Percentiles rank a stretch among this genome's conserved stretches.
These are phyloP conservation scores for Bauhinia variegata DNA, from an alignment of 306 rosid species.

Conservation along the genomic window DNA sequence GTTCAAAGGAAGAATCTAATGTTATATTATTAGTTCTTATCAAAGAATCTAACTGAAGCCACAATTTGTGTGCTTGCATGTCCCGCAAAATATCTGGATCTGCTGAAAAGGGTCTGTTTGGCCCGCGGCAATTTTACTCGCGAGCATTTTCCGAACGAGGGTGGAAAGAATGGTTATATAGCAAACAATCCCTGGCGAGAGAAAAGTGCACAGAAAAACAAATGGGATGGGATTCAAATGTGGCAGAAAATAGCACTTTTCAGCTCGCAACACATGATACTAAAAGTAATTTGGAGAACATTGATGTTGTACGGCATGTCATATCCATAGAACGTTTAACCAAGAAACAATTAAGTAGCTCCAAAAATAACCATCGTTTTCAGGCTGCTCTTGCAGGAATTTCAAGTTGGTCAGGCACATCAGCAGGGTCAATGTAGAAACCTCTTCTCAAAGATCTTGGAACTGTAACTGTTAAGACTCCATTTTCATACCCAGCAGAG, in stretches of 20 bases:
- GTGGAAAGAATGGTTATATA: no score
- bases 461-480: conserved; percentile 69
- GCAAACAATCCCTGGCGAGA: not conserved
- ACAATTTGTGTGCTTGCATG: not conserved
- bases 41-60: no score
- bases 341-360: not conserved
- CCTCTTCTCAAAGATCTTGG: conserved; percentile 60
- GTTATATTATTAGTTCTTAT: no score
- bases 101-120: not conserved
- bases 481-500: conserved; percentile 66
- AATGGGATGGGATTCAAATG: no score
- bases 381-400: conserved; percentile 81
- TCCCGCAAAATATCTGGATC: conserved; percentile 22
- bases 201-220: no score
- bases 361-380: no score
- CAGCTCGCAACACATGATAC: no score
- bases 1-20: no score
- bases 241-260: no score
- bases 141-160: no score
- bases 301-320: not conserved
- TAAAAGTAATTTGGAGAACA: no score
- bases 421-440: conserved; percentile 57
- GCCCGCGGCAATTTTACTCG: not conserved
- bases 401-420: conserved; percentile 46
- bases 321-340: not conserved